Conservation (phyloP, 441 rosid genomes). For the Erodium trifolium region DNA sequence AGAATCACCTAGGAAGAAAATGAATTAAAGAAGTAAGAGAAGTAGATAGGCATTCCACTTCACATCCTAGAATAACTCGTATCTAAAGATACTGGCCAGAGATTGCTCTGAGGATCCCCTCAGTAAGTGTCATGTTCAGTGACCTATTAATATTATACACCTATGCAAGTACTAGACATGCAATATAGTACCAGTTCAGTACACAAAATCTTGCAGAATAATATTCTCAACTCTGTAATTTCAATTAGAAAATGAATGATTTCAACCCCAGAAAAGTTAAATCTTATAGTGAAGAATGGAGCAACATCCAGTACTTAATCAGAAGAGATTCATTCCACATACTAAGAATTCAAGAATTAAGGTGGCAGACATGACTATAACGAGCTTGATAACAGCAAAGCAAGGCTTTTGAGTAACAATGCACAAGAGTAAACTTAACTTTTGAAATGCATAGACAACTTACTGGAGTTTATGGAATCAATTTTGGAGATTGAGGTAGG, state of each 20-base stretch:
- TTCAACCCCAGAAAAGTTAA: background rate
- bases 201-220: background rate
- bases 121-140: too few relatives aligned
- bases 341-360: too few relatives aligned
- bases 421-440: background rate
- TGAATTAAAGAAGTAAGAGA: background rate
- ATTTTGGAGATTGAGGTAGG: conserved; percentile 19
- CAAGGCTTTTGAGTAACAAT: background rate
- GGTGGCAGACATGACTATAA: background rate
- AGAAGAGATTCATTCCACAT: too few relatives aligned
- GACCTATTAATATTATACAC: too few relatives aligned
- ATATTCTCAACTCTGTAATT: background rate
- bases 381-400: background rate
- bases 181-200: too few relatives aligned
- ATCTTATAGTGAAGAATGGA: background rate
- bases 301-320: too few relatives aligned
- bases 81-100: background rate
- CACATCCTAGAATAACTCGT: background rate
- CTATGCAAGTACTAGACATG: too few relatives aligned
- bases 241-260: background rate
- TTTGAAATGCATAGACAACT: conserved; percentile 13
- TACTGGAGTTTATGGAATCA: conserved; percentile 30
- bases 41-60: background rate
- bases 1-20: conserved; percentile 32
- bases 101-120: background rate